Percentiles rank a stretch among this genome's conserved stretches.
These are phyloP conservation scores for Acanthochlamys bracteata DNA, from an alignment of 106 monocot species.

Conservation along the genomic window DNA sequence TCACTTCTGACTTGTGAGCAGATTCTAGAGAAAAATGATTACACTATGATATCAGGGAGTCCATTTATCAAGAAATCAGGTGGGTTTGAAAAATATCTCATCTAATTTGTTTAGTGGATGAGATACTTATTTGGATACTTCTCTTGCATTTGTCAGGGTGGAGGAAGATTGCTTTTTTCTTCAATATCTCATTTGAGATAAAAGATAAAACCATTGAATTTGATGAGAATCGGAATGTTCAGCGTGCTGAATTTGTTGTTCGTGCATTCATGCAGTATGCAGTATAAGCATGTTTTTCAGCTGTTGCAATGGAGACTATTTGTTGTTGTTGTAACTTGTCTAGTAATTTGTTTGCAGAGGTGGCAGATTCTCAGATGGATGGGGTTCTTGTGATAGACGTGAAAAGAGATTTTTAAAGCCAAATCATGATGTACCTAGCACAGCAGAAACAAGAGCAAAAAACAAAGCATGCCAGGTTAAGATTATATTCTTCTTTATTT, in stretches of 20 bases:
- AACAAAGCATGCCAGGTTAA: conserved; percentile 93
- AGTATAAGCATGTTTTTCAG: too few species aligned
- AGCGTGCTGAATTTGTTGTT: conserved; percentile 83
- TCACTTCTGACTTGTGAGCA: conserved; percentile 12
- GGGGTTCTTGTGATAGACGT: conserved; percentile 87
- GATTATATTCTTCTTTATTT: background rate
- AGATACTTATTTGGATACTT: background rate
- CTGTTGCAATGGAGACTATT: background rate
- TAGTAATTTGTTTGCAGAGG: conserved; percentile 32
- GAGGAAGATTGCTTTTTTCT: conserved; percentile 95
- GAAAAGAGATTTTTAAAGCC: conserved; percentile 80
- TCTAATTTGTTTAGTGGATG: too few species aligned
- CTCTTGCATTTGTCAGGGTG: conserved; percentile 51
- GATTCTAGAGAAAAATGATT: conserved; percentile 95
- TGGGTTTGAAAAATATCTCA: conserved; percentile 6
- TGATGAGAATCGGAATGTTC: conserved; percentile 83
- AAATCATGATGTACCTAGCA: conserved; percentile 96
- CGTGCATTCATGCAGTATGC: conserved; percentile 92
- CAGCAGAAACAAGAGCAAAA: conserved; percentile 97
- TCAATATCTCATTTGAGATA: conserved; percentile 93
- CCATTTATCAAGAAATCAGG: conserved; percentile 91
- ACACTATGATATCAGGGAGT: conserved; percentile 65
- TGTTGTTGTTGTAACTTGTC: background rate
- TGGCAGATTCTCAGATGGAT: conserved; percentile 90
- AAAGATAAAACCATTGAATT: conserved; percentile 83